Conservation (phyloP, 163 green algal species). For the Chlorella variabilis region DNA sequence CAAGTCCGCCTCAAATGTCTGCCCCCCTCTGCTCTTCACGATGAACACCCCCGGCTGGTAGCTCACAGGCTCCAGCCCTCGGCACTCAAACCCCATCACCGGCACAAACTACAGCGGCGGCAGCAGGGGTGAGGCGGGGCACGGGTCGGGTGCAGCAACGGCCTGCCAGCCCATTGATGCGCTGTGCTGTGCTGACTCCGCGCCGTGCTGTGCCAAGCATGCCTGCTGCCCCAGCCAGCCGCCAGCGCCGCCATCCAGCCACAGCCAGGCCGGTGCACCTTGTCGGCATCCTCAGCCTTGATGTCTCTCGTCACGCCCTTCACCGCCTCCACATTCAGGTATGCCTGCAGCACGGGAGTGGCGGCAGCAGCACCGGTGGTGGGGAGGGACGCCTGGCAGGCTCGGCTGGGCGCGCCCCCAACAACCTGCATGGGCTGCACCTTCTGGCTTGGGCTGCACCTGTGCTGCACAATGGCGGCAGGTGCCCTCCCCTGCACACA, state of each 20-base stretch:
- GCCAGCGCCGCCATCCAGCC: too few species aligned
- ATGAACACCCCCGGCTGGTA: constrained; percentile 75
- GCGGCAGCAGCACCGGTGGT: neutral
- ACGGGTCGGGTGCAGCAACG: too few species aligned
- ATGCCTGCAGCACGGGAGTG: constrained; percentile 36
- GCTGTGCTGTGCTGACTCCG: too few species aligned
- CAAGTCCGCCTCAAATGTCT: constrained; percentile 74
- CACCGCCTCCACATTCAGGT: constrained; percentile 68
- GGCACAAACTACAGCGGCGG: constrained; percentile 67
- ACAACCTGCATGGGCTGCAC: neutral
- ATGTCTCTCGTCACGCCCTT: constrained; percentile 74
- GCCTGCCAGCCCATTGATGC: too few species aligned
- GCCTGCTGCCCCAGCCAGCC: too few species aligned
- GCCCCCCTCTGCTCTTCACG: constrained; percentile 60
- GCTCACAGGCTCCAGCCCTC: constrained; percentile 76
- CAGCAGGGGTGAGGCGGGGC: neutral
- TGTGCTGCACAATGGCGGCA: too few species aligned
- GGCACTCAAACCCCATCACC: constrained; percentile 85
- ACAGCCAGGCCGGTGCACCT: neutral
- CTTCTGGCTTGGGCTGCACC: too few species aligned
- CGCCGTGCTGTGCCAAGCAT: too few species aligned
- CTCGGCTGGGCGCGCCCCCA: too few species aligned
- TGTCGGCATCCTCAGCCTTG: constrained; percentile 36
- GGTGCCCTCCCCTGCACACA: too few species aligned
- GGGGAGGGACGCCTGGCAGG: too few species aligned